Percentiles rank a stretch among this genome's conserved stretches.
Evolutionary conservation across 176 grass and related monocot genomes (phyloP).

Genomic region (Alopecurus myosuroides): DNA sequence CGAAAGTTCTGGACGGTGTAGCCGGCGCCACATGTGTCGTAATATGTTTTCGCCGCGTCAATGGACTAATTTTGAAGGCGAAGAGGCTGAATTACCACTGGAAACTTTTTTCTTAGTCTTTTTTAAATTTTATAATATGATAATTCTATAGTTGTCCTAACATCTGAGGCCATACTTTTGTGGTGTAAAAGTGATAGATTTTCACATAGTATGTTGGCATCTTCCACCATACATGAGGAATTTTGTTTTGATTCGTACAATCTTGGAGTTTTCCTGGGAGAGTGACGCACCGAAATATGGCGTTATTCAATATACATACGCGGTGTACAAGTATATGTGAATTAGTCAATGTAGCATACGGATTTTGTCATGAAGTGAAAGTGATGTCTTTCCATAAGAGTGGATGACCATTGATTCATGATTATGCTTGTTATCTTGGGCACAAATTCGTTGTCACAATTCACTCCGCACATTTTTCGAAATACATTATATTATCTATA

Average conservation of each 20-base stretch:
- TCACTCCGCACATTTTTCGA: not conserved
- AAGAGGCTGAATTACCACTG: not conserved
- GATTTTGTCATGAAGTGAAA: not conserved
- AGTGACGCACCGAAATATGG: not conserved
- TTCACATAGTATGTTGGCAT: not conserved
- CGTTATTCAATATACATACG: not conserved
- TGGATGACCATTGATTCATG: not conserved
- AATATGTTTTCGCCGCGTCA: accelerated
- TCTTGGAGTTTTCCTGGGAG: not conserved
- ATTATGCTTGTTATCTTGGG: not conserved
- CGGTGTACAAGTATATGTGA: not conserved
- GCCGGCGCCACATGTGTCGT: accelerated
- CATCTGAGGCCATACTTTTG: not conserved
- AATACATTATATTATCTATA: no score
- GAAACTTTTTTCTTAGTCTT: not conserved
- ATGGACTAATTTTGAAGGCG: accelerated
- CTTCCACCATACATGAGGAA: not conserved
- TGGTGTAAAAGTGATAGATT: not conserved
- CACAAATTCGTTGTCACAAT: not conserved
- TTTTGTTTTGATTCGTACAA: not conserved
- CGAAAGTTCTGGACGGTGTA: accelerated
- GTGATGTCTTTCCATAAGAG: not conserved
- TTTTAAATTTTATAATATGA: not conserved
- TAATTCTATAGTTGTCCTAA: not conserved
- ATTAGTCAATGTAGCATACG: not conserved